Evolutionary conservation across 2,329 filamentous ascomycete species (phyloP).

Genomic region (Verticillium tricorpus): DNA sequence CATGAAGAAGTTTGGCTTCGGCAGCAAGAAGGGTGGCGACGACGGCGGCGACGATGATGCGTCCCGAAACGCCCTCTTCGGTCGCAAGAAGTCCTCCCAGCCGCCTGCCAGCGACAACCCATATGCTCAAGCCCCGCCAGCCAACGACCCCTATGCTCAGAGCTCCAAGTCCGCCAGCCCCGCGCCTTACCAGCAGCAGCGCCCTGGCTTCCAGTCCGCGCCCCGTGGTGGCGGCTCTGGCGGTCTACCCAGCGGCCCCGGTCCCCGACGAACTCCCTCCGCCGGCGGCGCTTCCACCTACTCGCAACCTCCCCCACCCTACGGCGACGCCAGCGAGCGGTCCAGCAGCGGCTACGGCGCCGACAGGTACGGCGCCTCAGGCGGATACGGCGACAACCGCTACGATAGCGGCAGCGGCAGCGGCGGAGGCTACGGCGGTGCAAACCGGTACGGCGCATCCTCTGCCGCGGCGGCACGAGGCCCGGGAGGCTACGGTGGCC

Average conservation of each 20-base stretch:
- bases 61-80: conserved; percentile 47
- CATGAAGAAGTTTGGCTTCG: conserved; percentile 60
- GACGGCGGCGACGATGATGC: conserved; percentile 45
- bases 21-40: conserved; percentile 52
- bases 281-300: conserved; percentile 18
- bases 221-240: conserved; percentile 21
- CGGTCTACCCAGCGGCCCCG: conserved; percentile 29
- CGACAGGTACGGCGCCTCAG: conserved; percentile 46
- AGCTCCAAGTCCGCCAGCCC: conserved; percentile 39
- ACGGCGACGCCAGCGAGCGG: conserved; percentile 12
- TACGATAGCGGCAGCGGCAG: conserved; percentile 38
- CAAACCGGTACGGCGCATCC: conserved; percentile 22
- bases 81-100: conserved; percentile 47
- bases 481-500: conserved; percentile 57
- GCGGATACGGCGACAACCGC: conserved; percentile 48
- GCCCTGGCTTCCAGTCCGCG: conserved; percentile 17
- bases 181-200: conserved; percentile 35
- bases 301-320: conserved; percentile 29
- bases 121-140: conserved; percentile 46
- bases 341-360: conserved; percentile 43
- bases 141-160: conserved; percentile 50
- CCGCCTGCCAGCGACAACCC: conserved; percentile 47
- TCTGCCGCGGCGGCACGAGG: conserved; percentile 29
- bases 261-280: conserved; percentile 20
- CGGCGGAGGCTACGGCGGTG: conserved; percentile 20